Base-by-base conservation (phyloP, 2,329 filamentous ascomycete species). In the Fusarium euwallaceae region DNA sequence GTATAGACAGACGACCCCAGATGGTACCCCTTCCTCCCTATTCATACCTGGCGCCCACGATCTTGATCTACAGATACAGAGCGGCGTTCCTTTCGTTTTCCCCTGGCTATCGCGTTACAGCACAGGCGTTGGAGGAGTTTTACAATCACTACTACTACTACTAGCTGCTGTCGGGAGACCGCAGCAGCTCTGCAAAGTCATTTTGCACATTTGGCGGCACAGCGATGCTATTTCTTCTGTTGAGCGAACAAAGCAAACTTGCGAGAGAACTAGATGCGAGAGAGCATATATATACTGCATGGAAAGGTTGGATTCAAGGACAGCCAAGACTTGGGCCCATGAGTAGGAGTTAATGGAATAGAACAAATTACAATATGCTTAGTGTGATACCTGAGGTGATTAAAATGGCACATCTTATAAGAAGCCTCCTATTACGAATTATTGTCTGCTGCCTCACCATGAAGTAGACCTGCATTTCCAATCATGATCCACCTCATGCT, bases 121-220 rank as follows among this genome's bases (percentile, higher is more conserved):
- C 70, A 73, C 59, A 62, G 74, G 74, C 66, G 74, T 76, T 73
- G 24, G 62, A n/a, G 64, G 73, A 62, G 51, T 69, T 70, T 22
- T 39, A 66, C n/a, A 29, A 58, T 58, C 32, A 41, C 32, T 48
- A 41, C 32, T 48, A 41, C 32, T 48, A 64, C 53, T 29, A 29
- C 27, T 29, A 29, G 27, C 55, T 61, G 59, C 59, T 43, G 59
- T 51, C 34, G 27, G 41, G 63, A 65, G 59, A 61, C 63, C 63
- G 48, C 48, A 53, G 48, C 27, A 29, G 48, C 48, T 32, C 10
- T 45, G 41, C 41, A 27, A 29, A 51, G 60, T 61, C 39, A 29
- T 39, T 61, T 60, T 59, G 56, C 39, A 20, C 61, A 73, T 58
- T 58, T 34, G 48, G 41, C 27, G 63, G 61, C 48, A 61, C 45